Evolutionary conservation across 108 stramenopile species (phyloP), one percentile per base, ranked within the genome.

Genomic region (Phaeodactylum tricornutum): DNA sequence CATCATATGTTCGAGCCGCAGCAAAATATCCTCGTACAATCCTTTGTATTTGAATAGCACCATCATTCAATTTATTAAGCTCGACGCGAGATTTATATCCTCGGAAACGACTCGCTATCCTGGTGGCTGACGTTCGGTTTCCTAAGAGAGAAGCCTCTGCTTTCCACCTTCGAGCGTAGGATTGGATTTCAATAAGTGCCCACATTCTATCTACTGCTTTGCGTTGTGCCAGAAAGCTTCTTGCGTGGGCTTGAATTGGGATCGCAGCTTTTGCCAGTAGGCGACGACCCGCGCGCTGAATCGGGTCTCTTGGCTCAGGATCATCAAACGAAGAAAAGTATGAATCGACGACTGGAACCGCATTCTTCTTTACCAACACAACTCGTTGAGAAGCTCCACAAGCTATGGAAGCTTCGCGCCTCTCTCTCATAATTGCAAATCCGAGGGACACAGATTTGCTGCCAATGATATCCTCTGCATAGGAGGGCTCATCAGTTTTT

Each of bases 191-290:
- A 23, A 90, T 63, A 31, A 90, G 39, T 16, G 73, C 87, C 65
- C 79, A 79, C 79, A 85, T 79, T 45, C 77, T 60, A 47, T 71
- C 72, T 14, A 83, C 55, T 3, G 83, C 79, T 43, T 71, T 53
- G 29, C 61, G 64, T 36, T 69, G 78, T 9, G 84, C 81, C 22
- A 90, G 56, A 53, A 60, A 83, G 16, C 78, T 53, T 36, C 87
- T 69, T 5, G 68, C 61, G 39, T 70, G 67, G 38, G 75, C 55
- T 58, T 90, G 87, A 53, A 90, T 85, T 20, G 81, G 83, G 54
- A 85, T 62, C 0, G 87, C 83, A 45, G 84, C 68, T 31, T 84
- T 84, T 47, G 80, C 73, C 29, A 90, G 62, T 0, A 90, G 50
- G 29, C 76, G 46, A 24, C 71, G 54, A 22, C 87, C 81, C 36